These are phyloP conservation scores for Colletotrichum horii DNA, from an alignment of 2,329 filamentous ascomycete genomes.

Conservation along the genomic window DNA sequence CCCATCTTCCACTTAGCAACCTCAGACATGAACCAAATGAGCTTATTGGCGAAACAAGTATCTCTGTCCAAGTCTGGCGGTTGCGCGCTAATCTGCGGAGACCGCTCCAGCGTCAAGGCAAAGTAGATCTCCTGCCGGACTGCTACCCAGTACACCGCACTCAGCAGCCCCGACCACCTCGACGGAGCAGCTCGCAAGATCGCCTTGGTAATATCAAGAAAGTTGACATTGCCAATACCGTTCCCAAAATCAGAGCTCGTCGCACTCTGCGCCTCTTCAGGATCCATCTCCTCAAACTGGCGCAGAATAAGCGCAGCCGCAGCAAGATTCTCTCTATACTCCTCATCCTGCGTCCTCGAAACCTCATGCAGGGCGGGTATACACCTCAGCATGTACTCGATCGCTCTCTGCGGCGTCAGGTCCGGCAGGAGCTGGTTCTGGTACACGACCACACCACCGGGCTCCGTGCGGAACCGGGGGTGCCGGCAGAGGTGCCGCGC, in stretches of 20 bases:
- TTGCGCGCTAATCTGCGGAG: slow-evolving; percentile 40
- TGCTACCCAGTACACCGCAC: slow-evolving; percentile 47
- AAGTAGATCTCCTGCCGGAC: slow-evolving; percentile 46
- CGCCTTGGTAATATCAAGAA: slow-evolving; percentile 44
- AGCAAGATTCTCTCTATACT: slow-evolving; percentile 44
- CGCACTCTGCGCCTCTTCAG: slow-evolving; percentile 33
- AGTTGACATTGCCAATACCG: slow-evolving; percentile 33
- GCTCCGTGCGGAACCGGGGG: slow-evolving; percentile 40
- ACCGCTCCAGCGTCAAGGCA: slow-evolving; percentile 41
- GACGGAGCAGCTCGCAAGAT: slow-evolving; percentile 42
- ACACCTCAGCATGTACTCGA: slow-evolving; percentile 45
- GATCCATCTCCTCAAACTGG: slow-evolving; percentile 46
- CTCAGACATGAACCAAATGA: slow-evolving; percentile 46
- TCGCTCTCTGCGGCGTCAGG: slow-evolving; percentile 40
- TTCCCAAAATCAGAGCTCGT: neutral
- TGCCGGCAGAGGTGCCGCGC: slow-evolving; percentile 43
- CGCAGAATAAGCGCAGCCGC: slow-evolving; percentile 45
- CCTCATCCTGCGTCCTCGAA: slow-evolving; percentile 33
- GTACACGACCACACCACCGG: slow-evolving; percentile 36
- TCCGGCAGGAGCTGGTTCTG: slow-evolving; percentile 40
- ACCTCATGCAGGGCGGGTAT: slow-evolving; percentile 42
- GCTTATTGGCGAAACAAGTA: slow-evolving; percentile 42
- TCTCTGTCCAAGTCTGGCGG: slow-evolving; percentile 34
- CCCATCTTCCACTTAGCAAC: slow-evolving; percentile 47
- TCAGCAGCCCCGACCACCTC: slow-evolving; percentile 40